phyloP scores from a whole-genome alignment of 1,139 yeast species.

The Candida tropicalis region DNA sequence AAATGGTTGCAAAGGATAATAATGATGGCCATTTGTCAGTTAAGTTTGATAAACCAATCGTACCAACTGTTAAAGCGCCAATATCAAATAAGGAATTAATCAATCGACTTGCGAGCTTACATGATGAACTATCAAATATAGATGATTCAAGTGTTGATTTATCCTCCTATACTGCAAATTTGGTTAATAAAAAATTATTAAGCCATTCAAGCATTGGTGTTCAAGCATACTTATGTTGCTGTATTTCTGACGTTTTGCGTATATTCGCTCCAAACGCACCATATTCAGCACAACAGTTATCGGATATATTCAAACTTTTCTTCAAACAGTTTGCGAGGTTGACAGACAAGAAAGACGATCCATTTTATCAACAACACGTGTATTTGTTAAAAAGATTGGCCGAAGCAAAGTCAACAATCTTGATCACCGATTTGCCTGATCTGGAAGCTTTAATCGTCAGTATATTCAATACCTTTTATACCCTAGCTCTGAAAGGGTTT shows the following conservation, averaged over 20 bases:
- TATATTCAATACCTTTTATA: conserved; percentile 67
- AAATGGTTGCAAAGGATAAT: conserved; percentile 2
- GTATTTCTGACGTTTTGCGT: conserved; percentile 74
- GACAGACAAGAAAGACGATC: conserved; percentile 54
- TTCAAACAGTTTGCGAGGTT: conserved; percentile 63
- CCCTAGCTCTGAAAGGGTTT: conserved; percentile 42
- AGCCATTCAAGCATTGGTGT: conserved; percentile 69
- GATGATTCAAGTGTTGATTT: conserved; percentile 63
- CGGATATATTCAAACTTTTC: conserved; percentile 64
- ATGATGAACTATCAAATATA: conserved; percentile 60
- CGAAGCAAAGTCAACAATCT: conserved; percentile 77
- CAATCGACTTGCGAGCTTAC: conserved; percentile 44
- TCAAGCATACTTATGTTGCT: conserved; percentile 71
- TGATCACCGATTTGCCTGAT: conserved; percentile 75
- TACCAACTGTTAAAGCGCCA: conserved; percentile 56
- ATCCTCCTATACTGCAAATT: conserved; percentile 46
- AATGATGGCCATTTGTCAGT: not conserved
- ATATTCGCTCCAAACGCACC: conserved; percentile 93
- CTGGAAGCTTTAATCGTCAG: conserved; percentile 55
- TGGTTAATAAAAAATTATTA: conserved; percentile 60
- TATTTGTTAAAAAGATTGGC: conserved; percentile 70
- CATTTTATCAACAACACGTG: conserved; percentile 67
- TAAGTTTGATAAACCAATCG: conserved; percentile 49
- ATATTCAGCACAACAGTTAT: conserved; percentile 62
- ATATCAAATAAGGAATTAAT: conserved; percentile 64